Evolutionary conservation across 805 yeast genomes (phyloP).

Genomic region (Kazachstania bromeliacearum): DNA sequence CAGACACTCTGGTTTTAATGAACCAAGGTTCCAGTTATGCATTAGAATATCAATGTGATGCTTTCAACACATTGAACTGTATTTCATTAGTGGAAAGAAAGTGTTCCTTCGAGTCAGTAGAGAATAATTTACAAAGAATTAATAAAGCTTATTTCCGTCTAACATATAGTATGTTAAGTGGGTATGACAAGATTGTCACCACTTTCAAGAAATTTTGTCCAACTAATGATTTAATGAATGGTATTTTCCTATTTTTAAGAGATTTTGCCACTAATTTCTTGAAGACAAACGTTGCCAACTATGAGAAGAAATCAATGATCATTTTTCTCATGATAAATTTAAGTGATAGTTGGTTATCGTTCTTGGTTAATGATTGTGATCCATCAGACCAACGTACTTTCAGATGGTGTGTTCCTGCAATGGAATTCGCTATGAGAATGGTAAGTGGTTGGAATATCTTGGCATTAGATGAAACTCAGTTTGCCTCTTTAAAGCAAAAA

Average conservation of each 20-base stretch:
- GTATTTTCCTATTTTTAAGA: constrained; percentile 64
- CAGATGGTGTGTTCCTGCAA: constrained; percentile 91
- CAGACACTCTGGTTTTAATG: constrained; percentile 16
- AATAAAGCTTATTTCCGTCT: constrained; percentile 60
- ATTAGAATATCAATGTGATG: constrained; percentile 45
- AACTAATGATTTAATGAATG: constrained; percentile 69
- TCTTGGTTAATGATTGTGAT: constrained; percentile 87
- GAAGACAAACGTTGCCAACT: constrained; percentile 48
- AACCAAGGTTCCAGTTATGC: constrained; percentile 54
- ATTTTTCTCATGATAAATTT: constrained; percentile 64
- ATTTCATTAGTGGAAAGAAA: constrained; percentile 49
- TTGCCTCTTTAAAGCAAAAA: constrained; percentile 58
- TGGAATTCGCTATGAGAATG: constrained; percentile 93
- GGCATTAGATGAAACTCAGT: constrained; percentile 69
- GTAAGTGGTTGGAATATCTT: constrained; percentile 84
- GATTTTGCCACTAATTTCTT: constrained; percentile 73
- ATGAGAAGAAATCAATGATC: constrained; percentile 50
- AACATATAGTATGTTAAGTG: constrained; percentile 54
- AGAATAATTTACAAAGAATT: constrained; percentile 58
- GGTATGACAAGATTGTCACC: constrained; percentile 42
- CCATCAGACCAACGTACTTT: constrained; percentile 88
- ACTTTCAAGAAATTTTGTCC: constrained; percentile 51
- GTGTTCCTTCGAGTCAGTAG: constrained; percentile 64
- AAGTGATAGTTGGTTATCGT: constrained; percentile 85
- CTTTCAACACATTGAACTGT: constrained; percentile 49